Evolutionary conservation across 352 stramenopile species (phyloP).

Genomic region (Peronospora farinosa): DNA sequence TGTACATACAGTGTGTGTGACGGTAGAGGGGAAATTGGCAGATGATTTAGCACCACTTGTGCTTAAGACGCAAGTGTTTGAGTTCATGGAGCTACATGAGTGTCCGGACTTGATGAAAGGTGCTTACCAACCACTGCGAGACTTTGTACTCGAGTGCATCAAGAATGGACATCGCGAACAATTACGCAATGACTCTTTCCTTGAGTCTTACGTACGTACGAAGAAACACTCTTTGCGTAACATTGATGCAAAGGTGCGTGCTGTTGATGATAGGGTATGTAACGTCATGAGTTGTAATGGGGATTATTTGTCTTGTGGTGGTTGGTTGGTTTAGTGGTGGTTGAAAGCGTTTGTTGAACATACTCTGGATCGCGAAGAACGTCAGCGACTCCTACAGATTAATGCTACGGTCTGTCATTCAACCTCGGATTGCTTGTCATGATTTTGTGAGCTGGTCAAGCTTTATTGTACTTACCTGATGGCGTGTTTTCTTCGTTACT

Average conservation of each 20-base stretch:
- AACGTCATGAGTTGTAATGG: neutral
- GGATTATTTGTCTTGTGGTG: neutral
- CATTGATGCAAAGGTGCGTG: constrained; percentile 57
- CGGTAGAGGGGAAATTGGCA: constrained; percentile 47
- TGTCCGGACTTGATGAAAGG: constrained; percentile 42
- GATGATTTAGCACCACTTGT: constrained; percentile 46
- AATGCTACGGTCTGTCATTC: constrained; percentile 27
- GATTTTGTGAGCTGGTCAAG: neutral
- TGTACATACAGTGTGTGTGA: constrained; percentile 57
- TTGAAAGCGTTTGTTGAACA: constrained; percentile 65
- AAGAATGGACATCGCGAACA: constrained; percentile 37
- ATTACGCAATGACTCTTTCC: constrained; percentile 53
- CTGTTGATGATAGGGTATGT: neutral
- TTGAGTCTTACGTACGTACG: constrained; percentile 43
- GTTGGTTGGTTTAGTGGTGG: constrained; percentile 50
- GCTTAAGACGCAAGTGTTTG: constrained; percentile 60
- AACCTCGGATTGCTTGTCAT: neutral
- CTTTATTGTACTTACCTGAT: neutral
- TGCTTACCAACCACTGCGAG: constrained; percentile 54
- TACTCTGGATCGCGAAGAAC: constrained; percentile 53
- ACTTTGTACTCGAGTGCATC: constrained; percentile 46
- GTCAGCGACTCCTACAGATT: constrained; percentile 44
- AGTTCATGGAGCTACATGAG: constrained; percentile 78
- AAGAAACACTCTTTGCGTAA: constrained; percentile 61
- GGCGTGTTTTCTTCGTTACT: neutral